Evolutionary conservation across 768 basidiomycete genomes (phyloP), one percentile per base, ranked within the genome.

Genomic region (Leccinum subtestaceum): DNA sequence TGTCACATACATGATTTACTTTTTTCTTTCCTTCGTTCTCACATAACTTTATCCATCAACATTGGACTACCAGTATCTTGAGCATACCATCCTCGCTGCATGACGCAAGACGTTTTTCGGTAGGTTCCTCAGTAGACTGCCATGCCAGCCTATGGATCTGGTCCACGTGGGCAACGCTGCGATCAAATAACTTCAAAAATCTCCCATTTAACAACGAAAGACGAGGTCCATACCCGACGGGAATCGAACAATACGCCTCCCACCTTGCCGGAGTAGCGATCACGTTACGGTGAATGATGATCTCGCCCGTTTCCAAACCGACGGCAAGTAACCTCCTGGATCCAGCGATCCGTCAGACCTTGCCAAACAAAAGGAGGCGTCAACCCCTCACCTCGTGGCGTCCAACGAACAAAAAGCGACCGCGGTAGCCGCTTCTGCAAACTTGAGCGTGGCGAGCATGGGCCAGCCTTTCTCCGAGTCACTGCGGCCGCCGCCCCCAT

Each of bases 51-150:
- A 78, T 72, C 73, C 76, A 76, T 75, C 72, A 67, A 77, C 70
- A 65, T 80, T 80, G 83, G 76, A 92, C 77, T 68, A 78, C 78
- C 73, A 86, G 76, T 77, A 96, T 80, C 74, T 86, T 89, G 75
- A 95, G 78, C 79, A 89, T 90, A 78, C 91, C 87, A 80, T 98
- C 95, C 77, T 96, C 93, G 73, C 92, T 91, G 67, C 93, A 93
- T 59, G 87, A 93, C 34, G 93, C 95, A 54, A 98, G 80, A 59
- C 84, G 79, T 57, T 73, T 76, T 56, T 65, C 60, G n/a, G 63
- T 59, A 11, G 60, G 63, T 31, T 70, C 63, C 7, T 61, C 65
- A 13, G 71, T 71, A 31, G 87, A 85, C 38, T 88, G 81, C 92
- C 93, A 98, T n/a, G 85, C 80, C 56, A 97, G 76, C 58, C 83